These are phyloP conservation scores for Aphanomyces cochlioides DNA, from an alignment of 352 stramenopile species.

Conservation along the genomic window DNA sequence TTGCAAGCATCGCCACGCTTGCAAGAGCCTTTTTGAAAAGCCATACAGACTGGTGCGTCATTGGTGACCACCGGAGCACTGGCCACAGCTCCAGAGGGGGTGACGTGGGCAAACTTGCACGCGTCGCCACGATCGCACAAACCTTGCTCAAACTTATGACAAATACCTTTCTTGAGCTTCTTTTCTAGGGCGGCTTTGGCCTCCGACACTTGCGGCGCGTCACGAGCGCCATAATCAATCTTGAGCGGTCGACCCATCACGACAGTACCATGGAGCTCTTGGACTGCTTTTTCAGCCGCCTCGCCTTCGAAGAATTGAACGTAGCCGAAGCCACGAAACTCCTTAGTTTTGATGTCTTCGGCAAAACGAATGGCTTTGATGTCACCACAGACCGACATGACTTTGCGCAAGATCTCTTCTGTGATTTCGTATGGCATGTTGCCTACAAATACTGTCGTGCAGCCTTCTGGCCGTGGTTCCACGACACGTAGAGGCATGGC, in stretches of 20 bases:
- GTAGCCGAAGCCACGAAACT: slow-evolving; percentile 83
- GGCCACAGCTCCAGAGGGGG: slow-evolving; percentile 36
- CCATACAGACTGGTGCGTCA: slow-evolving; percentile 63
- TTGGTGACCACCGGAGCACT: slow-evolving; percentile 30
- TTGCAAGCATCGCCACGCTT: slow-evolving; percentile 56
- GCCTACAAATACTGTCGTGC: slow-evolving; percentile 92
- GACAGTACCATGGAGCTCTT: slow-evolving; percentile 61
- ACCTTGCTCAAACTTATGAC: slow-evolving; percentile 64
- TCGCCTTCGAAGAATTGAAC: slow-evolving; percentile 92
- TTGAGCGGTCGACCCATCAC: slow-evolving; percentile 83
- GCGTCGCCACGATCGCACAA: slow-evolving; percentile 55
- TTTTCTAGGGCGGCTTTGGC: slow-evolving; percentile 66
- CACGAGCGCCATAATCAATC: slow-evolving; percentile 69
- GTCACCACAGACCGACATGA: slow-evolving; percentile 70
- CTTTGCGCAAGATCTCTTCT: slow-evolving; percentile 82
- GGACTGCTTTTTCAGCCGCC: slow-evolving; percentile 81
- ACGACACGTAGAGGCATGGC: slow-evolving; percentile 45
- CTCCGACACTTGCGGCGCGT: slow-evolving; percentile 57
- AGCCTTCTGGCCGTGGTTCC: slow-evolving; percentile 71
- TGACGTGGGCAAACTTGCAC: slow-evolving; percentile 75
- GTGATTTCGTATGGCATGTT: slow-evolving; percentile 95
- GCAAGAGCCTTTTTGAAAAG: slow-evolving; percentile 71
- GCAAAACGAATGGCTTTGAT: slow-evolving; percentile 80
- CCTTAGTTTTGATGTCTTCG: slow-evolving; percentile 80
- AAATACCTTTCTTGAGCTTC: slow-evolving; percentile 74